Evolutionary conservation across 176 grass and related monocot genomes (phyloP), one percentile per base, ranked within the genome.

Genomic region (Triticum timopheevii): DNA sequence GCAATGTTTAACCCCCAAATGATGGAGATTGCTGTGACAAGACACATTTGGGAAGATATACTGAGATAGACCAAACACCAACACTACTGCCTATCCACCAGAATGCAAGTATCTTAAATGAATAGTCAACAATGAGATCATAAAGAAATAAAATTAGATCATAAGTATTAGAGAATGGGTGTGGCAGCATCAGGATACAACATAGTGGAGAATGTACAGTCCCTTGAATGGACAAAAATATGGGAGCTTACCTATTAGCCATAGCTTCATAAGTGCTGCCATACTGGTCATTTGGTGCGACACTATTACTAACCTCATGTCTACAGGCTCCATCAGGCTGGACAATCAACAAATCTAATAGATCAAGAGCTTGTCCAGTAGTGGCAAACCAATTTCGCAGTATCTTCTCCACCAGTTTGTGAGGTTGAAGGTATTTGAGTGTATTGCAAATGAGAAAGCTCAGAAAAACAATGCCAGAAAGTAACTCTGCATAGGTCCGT

Each of bases 341-440:
- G 16, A 61, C 40, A 39, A 25, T 80, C 82, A 74, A 66, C 42
- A 84, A 74, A 84, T 80, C 67, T 65, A 30, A 10, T 13, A 89
- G 39, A 65, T 67, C 87, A 84, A 88, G 75, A 25, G 75, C 81
- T 33, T 13, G n/a, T 84, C 76, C 73, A 30, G 58, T 44, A 80
- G 23, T 72, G 75, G 67, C 56, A 73, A 84, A 74, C 82, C 87
- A 89, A 72, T 44, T 74, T 47, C 8, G n/a, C 31, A 89, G 39
- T 58, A 74, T 28, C 31, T 80, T 89, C 67, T 80, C 67, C 56
- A 80, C 66, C 42, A 85, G 22, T 62, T 31, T 24, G 79, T 33
- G 8, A 65, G 67, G 87, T 58, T 84, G 12, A 73, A 89, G 82
- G 76, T 85, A 84, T 58, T 89, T 80, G 42, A 89, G 82, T 80